Base-by-base conservation (phyloP, 2,329 filamentous ascomycete genomes). In the Penicillium sp. region DNA sequence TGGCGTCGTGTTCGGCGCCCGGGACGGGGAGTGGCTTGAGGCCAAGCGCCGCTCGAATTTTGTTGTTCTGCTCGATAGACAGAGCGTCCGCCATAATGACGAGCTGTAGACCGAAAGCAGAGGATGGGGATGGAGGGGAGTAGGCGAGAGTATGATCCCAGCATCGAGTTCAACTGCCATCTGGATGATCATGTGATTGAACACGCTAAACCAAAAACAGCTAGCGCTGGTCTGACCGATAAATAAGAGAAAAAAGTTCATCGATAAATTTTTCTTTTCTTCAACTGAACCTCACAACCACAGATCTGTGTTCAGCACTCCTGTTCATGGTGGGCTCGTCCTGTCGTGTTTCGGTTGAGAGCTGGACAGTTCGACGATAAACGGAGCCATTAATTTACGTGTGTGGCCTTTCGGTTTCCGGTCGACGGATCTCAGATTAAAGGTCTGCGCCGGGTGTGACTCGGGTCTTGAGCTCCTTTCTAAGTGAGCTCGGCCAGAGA, bases 351-450 rank as follows among this genome's bases (percentile, higher is more conserved):
- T 73, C 76, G 80, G 85, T 90, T 67, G 85, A 89, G 75, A 76
- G 69, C 76, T 84, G 78, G 75, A 79, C 85, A 90, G 80, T 79
- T 90, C 85, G 84, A 85, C 86, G 79, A 76, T 70, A 66, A 63
- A 86, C 81, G 84, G 84, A 88, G 82, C 80, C 83, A 85, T 80
- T 20, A 77, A 68, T 53, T 56, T 35, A 55, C 30, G 54, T 59
- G 57, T 66, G 80, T 87, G 84, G 79, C 45, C 42, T 88, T 84
- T 76, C 50, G 42, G 84, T 86, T 68, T 89, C 84, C 83, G 80
- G 85, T 88, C 84, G 86, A 94, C 88, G 92, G 85, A 81, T 92
- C 82, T 85, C 66, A 93, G 82, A 95, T 66, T 59, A 77, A 92
- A 57, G 50, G 56, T 70, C 67, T 69, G 72, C 72, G 65, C 71